phyloP scores from a whole-genome alignment of 2,329 filamentous ascomycete genomes.

The Fusarium illudens region DNA sequence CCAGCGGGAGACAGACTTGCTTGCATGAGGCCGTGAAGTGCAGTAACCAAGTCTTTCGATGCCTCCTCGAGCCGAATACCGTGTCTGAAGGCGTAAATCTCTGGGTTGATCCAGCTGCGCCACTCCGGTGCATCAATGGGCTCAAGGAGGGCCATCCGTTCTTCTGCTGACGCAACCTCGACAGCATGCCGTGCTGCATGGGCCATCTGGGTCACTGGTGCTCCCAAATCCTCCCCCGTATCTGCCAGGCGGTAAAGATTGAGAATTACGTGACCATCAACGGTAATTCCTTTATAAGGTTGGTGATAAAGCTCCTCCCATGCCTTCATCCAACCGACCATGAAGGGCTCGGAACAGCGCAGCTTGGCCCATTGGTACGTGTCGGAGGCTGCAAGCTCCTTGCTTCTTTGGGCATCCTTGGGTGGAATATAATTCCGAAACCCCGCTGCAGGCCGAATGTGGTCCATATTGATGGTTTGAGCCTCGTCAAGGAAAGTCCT shows the following conservation, averaged over 20 bases:
- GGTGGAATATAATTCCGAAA: conserved; percentile 25
- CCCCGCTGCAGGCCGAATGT: neutral
- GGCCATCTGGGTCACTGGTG: neutral
- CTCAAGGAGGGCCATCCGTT: conserved; percentile 59
- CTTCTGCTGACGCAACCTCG: conserved; percentile 33
- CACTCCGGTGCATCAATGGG: conserved; percentile 74
- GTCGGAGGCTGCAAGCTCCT: conserved; percentile 15
- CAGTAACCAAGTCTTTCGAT: conserved; percentile 50
- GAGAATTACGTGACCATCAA: conserved; percentile 9
- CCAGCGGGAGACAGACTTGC: conserved; percentile 71
- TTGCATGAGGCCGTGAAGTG: conserved; percentile 64
- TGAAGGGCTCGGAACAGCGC: conserved; percentile 29
- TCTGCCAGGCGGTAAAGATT: conserved; percentile 10
- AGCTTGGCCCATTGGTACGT: conserved; percentile 20
- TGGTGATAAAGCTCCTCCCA: conserved; percentile 17
- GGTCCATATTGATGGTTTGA: neutral
- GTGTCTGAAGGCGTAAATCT: conserved; percentile 72
- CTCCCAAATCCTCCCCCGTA: conserved; percentile 8
- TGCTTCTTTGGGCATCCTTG: conserved; percentile 12
- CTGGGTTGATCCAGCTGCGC: conserved; percentile 74
- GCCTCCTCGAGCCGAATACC: conserved; percentile 73
- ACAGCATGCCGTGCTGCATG: conserved; percentile 4
- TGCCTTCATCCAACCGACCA: conserved; percentile 23
- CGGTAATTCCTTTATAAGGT: conserved; percentile 18
- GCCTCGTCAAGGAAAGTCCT: neutral